phyloP scores from a whole-genome alignment of 768 basidiomycete species.

The Amanita phalloides region DNA sequence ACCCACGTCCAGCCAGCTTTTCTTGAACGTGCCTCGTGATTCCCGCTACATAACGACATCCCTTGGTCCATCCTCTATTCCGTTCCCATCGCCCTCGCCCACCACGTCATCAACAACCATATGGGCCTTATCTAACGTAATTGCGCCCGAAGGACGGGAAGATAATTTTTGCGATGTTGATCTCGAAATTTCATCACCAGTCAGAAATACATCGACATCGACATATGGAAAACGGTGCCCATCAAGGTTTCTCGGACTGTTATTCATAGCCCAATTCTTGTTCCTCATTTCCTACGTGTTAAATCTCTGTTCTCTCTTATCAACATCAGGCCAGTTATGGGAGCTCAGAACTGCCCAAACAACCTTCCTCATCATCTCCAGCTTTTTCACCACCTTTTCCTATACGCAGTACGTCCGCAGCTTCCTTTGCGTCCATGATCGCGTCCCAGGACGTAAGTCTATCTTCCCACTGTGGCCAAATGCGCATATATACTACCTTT shows the following conservation, averaged over 20 bases:
- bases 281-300: constrained; percentile 2
- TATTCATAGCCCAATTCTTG: neutral
- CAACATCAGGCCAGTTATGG: neutral
- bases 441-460: neutral
- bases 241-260: neutral
- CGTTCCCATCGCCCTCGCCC: neutral
- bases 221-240: neutral
- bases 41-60: neutral
- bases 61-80: neutral
- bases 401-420: neutral
- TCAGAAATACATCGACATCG: neutral
- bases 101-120: neutral
- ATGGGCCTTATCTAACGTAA: neutral
- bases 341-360: neutral
- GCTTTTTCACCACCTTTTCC: neutral
- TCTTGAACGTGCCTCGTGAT: neutral
- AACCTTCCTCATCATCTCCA: neutral
- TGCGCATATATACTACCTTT: neutral
- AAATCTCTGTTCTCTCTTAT: neutral
- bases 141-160: neutral
- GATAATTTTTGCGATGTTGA: neutral
- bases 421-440: neutral
- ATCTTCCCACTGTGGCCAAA: neutral
- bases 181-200: neutral
- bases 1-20: too few relatives aligned